A percentile compares a stretch with the other conserved stretches of the same genome.
Conservation (phyloP, 2,329 filamentous ascomycete genomes). For the Colletotrichum sp. region DNA sequence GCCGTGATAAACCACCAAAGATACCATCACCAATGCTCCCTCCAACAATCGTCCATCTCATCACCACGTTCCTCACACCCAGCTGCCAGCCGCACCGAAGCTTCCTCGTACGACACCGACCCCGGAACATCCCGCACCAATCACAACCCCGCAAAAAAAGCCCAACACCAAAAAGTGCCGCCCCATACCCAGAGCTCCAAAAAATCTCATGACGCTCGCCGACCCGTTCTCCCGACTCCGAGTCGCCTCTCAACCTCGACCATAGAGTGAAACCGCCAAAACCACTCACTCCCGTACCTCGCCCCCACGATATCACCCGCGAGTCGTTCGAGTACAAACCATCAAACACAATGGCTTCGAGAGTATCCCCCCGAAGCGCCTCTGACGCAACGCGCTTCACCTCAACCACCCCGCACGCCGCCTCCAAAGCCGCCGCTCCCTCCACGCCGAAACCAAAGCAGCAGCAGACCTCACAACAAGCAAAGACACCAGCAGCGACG, state of each 20-base stretch:
- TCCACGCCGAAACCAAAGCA: neutral
- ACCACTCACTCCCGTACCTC: neutral
- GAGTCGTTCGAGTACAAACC: neutral
- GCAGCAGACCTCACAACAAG: slow-evolving; percentile 1
- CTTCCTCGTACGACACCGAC: neutral
- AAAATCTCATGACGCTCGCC: slow-evolving; percentile 12
- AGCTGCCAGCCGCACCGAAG: neutral
- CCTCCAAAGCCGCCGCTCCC: slow-evolving; percentile 59
- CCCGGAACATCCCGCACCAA: slow-evolving; percentile 12
- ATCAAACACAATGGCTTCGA: slow-evolving; percentile 32
- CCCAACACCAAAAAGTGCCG: neutral
- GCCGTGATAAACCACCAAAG: neutral
- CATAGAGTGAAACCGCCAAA: neutral
- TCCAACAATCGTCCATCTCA: neutral
- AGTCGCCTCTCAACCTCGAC: neutral
- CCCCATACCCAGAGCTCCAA: neutral
- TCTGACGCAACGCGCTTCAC: slow-evolving; percentile 79
- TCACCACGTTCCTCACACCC: neutral
- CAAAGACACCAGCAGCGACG: slow-evolving; percentile 23
- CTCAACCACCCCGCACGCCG: slow-evolving; percentile 64
- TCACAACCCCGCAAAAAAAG: slow-evolving; percentile 5
- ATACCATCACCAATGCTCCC: neutral
- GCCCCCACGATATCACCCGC: neutral
- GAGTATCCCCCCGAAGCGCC: slow-evolving; percentile 68
- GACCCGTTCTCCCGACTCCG: neutral